These are phyloP conservation scores for Cenchrus americanus DNA, from an alignment of 176 grass and related monocot species.

Conservation along the genomic window DNA sequence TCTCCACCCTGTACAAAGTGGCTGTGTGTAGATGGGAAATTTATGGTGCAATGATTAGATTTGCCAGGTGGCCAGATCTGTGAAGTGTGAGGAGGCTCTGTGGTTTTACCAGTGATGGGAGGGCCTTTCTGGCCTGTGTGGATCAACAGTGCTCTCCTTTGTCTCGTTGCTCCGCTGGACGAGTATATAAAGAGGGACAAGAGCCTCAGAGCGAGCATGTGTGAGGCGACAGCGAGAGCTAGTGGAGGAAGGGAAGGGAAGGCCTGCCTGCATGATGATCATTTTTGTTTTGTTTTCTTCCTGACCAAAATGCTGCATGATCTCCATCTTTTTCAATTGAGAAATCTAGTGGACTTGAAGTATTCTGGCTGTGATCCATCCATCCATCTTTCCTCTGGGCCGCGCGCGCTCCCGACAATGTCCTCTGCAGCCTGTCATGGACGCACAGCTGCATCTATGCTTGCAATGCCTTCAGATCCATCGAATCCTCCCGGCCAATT, in stretches of 20 bases:
- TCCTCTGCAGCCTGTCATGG: slow-evolving; percentile 35
- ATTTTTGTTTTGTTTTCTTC: slow-evolving; percentile 18
- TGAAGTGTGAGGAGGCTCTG: slow-evolving; percentile 38
- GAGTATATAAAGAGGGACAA: slow-evolving; percentile 48
- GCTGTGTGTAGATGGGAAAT: slow-evolving; percentile 56
- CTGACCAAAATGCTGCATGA: not conserved
- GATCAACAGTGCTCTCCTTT: slow-evolving; percentile 45
- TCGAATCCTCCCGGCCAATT: not conserved
- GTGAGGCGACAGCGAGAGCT: not conserved
- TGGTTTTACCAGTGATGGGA: slow-evolving; percentile 24
- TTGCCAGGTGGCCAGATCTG: slow-evolving; percentile 58
- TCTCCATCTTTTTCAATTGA: not conserved
- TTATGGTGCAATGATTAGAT: slow-evolving; percentile 66
- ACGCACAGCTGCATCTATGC: slow-evolving; percentile 24
- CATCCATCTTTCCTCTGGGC: not conserved
- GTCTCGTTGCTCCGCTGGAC: slow-evolving; percentile 54
- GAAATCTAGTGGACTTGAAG: not conserved
- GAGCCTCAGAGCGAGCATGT: slow-evolving; percentile 38
- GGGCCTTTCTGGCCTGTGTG: slow-evolving; percentile 39
- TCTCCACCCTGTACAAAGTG: slow-evolving; percentile 67
- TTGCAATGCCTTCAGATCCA: slow-evolving; percentile 21
- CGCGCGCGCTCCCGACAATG: slow-evolving; percentile 40
- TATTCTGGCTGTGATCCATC: not conserved
- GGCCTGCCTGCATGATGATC: slow-evolving; percentile 5
- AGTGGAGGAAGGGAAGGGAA: not conserved